A percentile compares a stretch with the other conserved stretches of the same genome.
These are phyloP conservation scores for Populus hybrid DNA, from an alignment of 441 rosid genomes.

Conservation along the genomic window DNA sequence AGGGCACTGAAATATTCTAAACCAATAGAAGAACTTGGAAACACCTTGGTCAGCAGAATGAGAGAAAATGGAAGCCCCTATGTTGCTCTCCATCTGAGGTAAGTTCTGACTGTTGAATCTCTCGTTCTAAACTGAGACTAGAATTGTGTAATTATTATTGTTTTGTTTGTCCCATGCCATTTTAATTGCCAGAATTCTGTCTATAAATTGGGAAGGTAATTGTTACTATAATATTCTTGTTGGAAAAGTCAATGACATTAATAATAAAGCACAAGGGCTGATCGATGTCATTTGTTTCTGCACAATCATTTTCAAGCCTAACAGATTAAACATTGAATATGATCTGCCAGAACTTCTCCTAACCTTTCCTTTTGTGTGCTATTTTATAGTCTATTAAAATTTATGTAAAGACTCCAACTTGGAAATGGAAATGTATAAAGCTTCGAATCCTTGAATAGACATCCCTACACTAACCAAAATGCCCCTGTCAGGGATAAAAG, in stretches of 20 bases:
- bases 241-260: background rate
- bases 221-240: background rate
- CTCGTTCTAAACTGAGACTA: background rate
- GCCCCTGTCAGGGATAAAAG: too few relatives aligned
- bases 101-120: constrained; percentile 23
- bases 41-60: constrained; percentile 74
- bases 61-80: constrained; percentile 58
- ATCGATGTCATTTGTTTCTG: background rate
- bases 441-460: too few relatives aligned
- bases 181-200: background rate
- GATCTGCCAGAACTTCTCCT: background rate
- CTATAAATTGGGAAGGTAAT: background rate
- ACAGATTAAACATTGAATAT: background rate
- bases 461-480: too few relatives aligned
- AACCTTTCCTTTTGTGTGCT: background rate
- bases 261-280: background rate
- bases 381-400: background rate
- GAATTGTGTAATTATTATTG: background rate
- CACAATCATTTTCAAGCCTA: background rate
- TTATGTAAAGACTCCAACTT: background rate
- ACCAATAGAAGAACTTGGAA: constrained; percentile 75
- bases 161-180: background rate
- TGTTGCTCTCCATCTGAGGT: constrained; percentile 93
- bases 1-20: constrained; percentile 75
- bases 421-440: background rate